Conservation (phyloP, 495 filamentous ascomycete species). For the Hyaloscypha finlandica region DNA sequence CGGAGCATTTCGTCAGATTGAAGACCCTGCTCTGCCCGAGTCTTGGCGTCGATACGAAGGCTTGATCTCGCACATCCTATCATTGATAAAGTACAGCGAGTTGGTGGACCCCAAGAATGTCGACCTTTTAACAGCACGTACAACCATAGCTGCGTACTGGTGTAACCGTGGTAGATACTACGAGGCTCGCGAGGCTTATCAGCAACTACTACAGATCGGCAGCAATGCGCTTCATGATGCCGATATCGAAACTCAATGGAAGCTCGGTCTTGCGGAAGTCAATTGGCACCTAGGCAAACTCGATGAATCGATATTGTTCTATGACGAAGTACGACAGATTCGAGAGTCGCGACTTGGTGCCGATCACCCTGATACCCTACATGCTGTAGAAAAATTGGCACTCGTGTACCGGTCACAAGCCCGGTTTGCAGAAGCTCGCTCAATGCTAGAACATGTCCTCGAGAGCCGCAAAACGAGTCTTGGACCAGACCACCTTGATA, state of each 20-base stretch:
- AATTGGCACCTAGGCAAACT: no score
- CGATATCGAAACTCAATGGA: no score
- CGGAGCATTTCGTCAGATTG: not conserved
- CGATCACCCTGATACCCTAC: conserved; percentile 38
- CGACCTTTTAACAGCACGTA: not conserved
- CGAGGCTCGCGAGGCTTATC: not conserved
- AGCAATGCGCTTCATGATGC: conserved; percentile 3
- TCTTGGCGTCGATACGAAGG: not conserved
- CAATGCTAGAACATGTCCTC: not conserved
- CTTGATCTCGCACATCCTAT: not conserved
- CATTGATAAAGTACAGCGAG: not conserved
- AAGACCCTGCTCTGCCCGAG: not conserved
- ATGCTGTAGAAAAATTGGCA: conserved; percentile 12
- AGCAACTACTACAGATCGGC: not conserved
- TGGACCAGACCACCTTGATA: conserved; percentile 30
- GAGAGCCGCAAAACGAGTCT: conserved; percentile 4
- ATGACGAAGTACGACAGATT: conserved; percentile 7
- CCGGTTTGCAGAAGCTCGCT: not conserved
- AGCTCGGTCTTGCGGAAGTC: no score
- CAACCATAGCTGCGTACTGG: not conserved
- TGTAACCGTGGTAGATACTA: not conserved
- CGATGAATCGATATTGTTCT: no score
- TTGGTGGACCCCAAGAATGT: not conserved
- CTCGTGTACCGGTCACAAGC: not conserved
- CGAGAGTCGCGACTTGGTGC: conserved; percentile 30